phyloP scores from a whole-genome alignment of 1,284 basidiomycete genomes.

The Thelephora terrestris region DNA sequence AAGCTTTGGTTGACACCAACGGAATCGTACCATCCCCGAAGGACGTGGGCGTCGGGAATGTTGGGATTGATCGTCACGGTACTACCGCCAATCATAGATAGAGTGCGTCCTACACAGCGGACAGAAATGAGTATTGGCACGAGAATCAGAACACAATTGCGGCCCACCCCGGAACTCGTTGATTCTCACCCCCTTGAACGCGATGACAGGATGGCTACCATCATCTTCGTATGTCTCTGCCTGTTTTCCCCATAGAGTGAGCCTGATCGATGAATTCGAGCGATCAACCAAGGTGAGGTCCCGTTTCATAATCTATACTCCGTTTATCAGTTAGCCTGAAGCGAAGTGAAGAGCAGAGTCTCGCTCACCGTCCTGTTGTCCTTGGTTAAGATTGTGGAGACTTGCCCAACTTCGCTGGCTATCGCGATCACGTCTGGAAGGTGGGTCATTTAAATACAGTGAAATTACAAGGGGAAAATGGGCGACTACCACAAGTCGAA shows the following conservation, averaged over 20 bases:
- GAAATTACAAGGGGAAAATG: conserved; percentile 22
- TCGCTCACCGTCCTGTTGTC: conserved; percentile 53
- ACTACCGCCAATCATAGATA: conserved; percentile 63
- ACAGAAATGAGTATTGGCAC: not conserved
- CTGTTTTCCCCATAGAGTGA: conserved; percentile 96
- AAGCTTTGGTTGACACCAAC: conserved; percentile 55
- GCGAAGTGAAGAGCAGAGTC: not conserved
- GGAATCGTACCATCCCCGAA: conserved; percentile 90
- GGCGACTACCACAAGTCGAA: conserved; percentile 52
- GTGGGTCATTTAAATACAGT: conserved; percentile 9
- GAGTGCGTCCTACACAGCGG: conserved; percentile 50
- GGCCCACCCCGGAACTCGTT: conserved; percentile 81
- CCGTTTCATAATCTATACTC: conserved; percentile 69
- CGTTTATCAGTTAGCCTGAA: not conserved
- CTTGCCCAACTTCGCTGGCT: conserved; percentile 68
- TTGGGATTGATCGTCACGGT: conserved; percentile 84
- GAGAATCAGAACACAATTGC: conserved; percentile 1
- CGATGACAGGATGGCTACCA: conserved; percentile 60
- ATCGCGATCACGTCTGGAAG: conserved; percentile 74
- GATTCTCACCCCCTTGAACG: conserved; percentile 94
- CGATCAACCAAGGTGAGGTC: conserved; percentile 86
- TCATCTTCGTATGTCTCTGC: conserved; percentile 69
- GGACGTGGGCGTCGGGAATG: conserved; percentile 73
- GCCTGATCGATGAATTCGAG: conserved; percentile 68
- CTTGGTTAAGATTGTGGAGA: conserved; percentile 67